Evolutionary conservation across 1,284 basidiomycete species (phyloP).

Genomic region (Marasmius oreades): DNA sequence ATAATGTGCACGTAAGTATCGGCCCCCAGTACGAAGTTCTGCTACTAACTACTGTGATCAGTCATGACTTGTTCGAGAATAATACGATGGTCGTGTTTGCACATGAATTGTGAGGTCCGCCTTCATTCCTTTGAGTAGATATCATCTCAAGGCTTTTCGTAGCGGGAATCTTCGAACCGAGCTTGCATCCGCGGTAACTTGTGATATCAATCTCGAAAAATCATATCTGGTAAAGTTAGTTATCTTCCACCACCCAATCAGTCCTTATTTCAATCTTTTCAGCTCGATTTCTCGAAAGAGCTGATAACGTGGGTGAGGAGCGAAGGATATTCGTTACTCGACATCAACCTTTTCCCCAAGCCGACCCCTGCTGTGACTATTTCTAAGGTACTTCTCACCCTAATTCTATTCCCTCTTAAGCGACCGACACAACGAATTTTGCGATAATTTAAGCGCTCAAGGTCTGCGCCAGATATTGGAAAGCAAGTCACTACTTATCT

Average conservation of each 20-base stretch:
- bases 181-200: slow-evolving; percentile 66
- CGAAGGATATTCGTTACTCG: slow-evolving; percentile 73
- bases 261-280: slow-evolving; percentile 7
- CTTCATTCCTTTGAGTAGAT: background rate
- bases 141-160: background rate
- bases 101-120: slow-evolving; percentile 82
- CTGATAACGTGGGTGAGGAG: slow-evolving; percentile 75
- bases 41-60: slow-evolving; percentile 23
- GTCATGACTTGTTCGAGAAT: slow-evolving; percentile 64
- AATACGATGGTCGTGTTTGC: slow-evolving; percentile 77
- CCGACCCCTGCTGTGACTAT: slow-evolving; percentile 37
- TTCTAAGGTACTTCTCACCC: slow-evolving; percentile 28
- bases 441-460: background rate
- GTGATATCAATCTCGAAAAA: slow-evolving; percentile 73
- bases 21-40: slow-evolving; percentile 8
- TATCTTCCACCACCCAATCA: background rate
- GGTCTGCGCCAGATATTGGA: background rate
- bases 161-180: slow-evolving; percentile 87
- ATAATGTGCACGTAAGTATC: slow-evolving; percentile 78
- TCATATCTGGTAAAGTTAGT: slow-evolving; percentile 70
- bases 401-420: background rate
- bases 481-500: slow-evolving; percentile 64
- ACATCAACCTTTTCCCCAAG: slow-evolving; percentile 83
- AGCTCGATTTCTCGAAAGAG: slow-evolving; percentile 85
- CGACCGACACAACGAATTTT: background rate